A percentile compares a stretch with the other conserved stretches of the same genome.
Evolutionary conservation across 352 stramenopile genomes (phyloP).

Genomic region (Phytophthora palmivora): DNA sequence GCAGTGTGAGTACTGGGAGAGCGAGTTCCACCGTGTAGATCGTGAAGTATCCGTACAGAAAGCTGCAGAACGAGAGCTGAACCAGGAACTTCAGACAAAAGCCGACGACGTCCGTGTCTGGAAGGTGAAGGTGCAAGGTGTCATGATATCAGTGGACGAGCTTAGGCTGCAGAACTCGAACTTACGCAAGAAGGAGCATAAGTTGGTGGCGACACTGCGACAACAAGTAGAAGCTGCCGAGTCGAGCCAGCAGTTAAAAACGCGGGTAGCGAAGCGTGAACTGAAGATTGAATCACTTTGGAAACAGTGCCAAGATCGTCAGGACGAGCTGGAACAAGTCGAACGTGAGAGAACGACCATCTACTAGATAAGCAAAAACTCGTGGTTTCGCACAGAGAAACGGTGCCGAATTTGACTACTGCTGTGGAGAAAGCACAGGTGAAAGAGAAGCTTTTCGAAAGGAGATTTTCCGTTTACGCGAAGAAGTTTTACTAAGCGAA

Average conservation of each 20-base stretch:
- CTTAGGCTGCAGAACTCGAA: constrained; percentile 45
- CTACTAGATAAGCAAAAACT: constrained; percentile 48
- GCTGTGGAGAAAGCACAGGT: constrained; percentile 52
- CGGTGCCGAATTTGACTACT: constrained; percentile 27
- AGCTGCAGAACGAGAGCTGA: too few relatives aligned
- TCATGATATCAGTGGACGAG: constrained; percentile 38
- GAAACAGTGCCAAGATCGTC: too few relatives aligned
- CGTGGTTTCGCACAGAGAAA: constrained; percentile 32
- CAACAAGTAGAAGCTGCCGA: constrained; percentile 36
- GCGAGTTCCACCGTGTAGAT: too few relatives aligned
- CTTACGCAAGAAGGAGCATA: too few relatives aligned
- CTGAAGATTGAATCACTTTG: too few relatives aligned
- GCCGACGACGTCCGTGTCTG: too few relatives aligned
- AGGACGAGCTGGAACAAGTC: constrained; percentile 23
- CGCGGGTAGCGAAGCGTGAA: constrained; percentile 39
- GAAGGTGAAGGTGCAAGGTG: constrained; percentile 55
- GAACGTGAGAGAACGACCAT: constrained; percentile 35
- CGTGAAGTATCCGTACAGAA: too few relatives aligned
- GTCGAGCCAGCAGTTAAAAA: constrained; percentile 29
- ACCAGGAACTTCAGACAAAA: too few relatives aligned
- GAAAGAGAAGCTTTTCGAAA: constrained; percentile 53
- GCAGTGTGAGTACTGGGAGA: too few relatives aligned
- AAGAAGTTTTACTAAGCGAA: constrained; percentile 70
- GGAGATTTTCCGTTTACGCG: constrained; percentile 60
- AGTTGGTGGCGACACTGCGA: constrained; percentile 21